These are phyloP conservation scores for Micractinium sp. DNA, from an alignment of 139 green algal genomes.

Conservation along the genomic window DNA sequence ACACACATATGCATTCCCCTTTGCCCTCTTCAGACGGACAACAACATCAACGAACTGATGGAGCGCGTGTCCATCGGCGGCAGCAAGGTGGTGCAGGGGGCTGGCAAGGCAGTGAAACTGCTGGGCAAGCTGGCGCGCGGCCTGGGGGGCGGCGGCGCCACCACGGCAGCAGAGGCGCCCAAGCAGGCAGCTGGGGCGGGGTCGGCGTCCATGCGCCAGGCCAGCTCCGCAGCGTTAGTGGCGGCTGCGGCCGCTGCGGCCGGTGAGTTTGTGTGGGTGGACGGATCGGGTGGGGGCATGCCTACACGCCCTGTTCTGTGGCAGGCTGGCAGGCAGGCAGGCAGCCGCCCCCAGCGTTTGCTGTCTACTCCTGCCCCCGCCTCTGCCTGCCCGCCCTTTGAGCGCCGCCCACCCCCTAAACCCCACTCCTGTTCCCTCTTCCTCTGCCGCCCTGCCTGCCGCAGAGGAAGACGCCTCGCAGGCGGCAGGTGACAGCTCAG, in stretches of 20 bases:
- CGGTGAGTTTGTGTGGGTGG: neutral
- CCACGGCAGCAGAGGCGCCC: neutral
- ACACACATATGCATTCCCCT: too few relatives aligned
- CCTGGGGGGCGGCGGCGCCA: neutral
- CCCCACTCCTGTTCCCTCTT: neutral
- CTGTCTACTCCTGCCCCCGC: neutral
- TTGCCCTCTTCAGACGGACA: conserved; percentile 56
- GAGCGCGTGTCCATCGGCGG: conserved; percentile 46
- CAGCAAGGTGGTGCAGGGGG: conserved; percentile 45
- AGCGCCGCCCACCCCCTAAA: neutral
- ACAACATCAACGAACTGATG: conserved; percentile 46
- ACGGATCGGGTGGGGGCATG: too few relatives aligned
- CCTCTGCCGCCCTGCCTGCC: neutral
- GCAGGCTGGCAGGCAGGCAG: neutral
- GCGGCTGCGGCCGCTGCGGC: neutral
- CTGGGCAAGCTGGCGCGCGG: conserved; percentile 47
- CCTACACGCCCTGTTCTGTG: too few relatives aligned
- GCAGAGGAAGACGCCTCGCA: neutral
- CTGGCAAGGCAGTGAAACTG: conserved; percentile 53
- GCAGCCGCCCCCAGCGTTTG: neutral
- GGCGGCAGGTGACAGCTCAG: neutral
- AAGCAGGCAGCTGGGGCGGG: neutral
- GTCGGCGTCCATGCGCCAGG: neutral
- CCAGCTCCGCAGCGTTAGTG: neutral
- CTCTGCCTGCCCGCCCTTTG: neutral